Evolutionary conservation across 1,139 yeast genomes (phyloP), one percentile per base, ranked within the genome.

Genomic region (Tardiomyces depauwii): DNA sequence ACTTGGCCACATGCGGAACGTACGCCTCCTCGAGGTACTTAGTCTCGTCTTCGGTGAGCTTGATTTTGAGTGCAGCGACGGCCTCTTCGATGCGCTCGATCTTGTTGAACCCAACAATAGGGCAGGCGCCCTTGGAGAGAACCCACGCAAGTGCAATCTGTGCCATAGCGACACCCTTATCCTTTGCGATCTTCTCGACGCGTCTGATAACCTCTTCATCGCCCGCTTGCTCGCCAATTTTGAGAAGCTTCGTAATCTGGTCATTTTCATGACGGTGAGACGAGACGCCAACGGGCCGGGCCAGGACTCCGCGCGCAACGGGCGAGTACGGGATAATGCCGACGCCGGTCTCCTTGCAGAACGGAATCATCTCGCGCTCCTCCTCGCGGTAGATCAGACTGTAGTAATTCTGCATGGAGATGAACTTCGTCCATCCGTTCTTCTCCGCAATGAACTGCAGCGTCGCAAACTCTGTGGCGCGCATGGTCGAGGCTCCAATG

Each of bases 401-500:
- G 60, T 76, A 76, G 58, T 66, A 74, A 53, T 74, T 72, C 59
- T 78, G 83, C 80, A 78, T 77, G 44, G 77, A 68, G 49, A 77
- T 66, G 53, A 78, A 78, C 58, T 76, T 76, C 51, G 70, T 68
- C 78, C 78, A 76, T 4, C 72, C 71, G 53, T 70, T 51, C 52
- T 63, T 64, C 47, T 77, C 80, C 14, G 82, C 82, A 46, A 71
- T 60, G 50, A 59, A 61, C 57, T 77, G 82, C 53, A 76, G 58
- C 56, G 68, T 68, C 9, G 70, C 74, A 60, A 77, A 77, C 48
- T 62, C 63, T 18, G 45, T 40, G 1, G 74, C 66, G 45, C 61
- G 65, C 81, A 77, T 77, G 1, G 78, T 58, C 1, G 80, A 75
- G 1, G 82, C 81, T 13, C 82, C 82, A 47, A 78, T 66, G 57